These are phyloP conservation scores for Heliocybe sulcata DNA, from an alignment of 1,284 basidiomycete genomes.

Conservation along the genomic window DNA sequence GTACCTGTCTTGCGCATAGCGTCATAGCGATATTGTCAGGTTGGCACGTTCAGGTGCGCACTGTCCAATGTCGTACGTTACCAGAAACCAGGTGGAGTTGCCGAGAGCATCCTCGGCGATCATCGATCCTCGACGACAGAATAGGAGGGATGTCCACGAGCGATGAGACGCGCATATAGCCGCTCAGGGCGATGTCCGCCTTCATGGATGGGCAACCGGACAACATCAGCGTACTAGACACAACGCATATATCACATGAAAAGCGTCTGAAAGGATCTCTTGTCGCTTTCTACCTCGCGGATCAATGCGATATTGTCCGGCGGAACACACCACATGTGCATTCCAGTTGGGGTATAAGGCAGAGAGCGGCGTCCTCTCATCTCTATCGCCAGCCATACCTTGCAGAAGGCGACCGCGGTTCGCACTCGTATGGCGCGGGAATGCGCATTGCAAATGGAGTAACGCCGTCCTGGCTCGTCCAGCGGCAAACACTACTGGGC, in stretches of 20 bases:
- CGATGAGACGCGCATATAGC: too few species aligned
- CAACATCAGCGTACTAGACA: too few species aligned
- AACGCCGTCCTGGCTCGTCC: not conserved
- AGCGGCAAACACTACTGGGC: not conserved
- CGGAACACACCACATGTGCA: not conserved
- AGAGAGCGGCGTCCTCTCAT: not conserved
- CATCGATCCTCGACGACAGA: not conserved
- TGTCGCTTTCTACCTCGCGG: not conserved
- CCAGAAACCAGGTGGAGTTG: not conserved
- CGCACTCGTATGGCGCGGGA: not conserved
- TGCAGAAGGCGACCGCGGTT: not conserved
- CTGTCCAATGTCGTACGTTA: not conserved
- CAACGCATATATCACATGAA: too few species aligned
- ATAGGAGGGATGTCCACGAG: not conserved
- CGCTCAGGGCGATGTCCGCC: too few species aligned
- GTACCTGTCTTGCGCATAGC: too few species aligned
- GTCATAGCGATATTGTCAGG: too few species aligned
- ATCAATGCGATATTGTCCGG: not conserved
- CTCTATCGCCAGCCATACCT: not conserved
- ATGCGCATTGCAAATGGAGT: not conserved
- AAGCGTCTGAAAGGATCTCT: not conserved
- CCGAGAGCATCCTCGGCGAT: too few species aligned
- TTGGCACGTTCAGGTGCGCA: too few species aligned
- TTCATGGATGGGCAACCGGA: too few species aligned
- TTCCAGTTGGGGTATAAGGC: not conserved